Evolutionary conservation across 2,329 filamentous ascomycete genomes (phyloP).

Genomic region (Botryotinia convoluta): DNA sequence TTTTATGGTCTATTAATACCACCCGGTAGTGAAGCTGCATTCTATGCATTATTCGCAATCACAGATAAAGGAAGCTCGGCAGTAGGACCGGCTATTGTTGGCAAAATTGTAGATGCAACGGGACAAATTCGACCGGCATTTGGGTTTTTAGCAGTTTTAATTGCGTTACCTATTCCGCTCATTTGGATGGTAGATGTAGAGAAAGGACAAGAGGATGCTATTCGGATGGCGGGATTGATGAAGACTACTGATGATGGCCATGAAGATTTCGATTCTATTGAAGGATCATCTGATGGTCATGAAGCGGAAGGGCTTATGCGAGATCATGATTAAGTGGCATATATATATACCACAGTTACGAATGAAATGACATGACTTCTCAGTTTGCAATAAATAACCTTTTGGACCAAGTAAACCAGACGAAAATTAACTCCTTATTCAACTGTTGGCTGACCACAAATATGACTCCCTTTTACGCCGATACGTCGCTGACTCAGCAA

Average conservation of each 20-base stretch:
- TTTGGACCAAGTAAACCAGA: background rate
- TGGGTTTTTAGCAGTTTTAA: conserved; percentile 83
- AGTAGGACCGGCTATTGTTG: conserved; percentile 92
- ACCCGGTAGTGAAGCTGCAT: conserved; percentile 89
- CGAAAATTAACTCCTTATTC: background rate
- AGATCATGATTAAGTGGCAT: conserved; percentile 13
- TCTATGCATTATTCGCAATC: conserved; percentile 66
- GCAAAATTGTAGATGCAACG: conserved; percentile 81
- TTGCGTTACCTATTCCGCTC: conserved; percentile 78
- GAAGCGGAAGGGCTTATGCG: conserved; percentile 19
- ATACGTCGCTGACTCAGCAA: background rate
- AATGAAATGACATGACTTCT: background rate
- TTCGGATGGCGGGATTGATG: conserved; percentile 59
- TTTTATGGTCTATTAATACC: conserved; percentile 93
- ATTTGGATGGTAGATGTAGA: conserved; percentile 86
- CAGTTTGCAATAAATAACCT: background rate
- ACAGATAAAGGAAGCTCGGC: conserved; percentile 95
- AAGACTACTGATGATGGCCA: conserved; percentile 42
- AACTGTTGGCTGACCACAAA: background rate
- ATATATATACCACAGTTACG: background rate
- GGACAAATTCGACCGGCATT: conserved; percentile 85
- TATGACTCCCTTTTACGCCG: background rate
- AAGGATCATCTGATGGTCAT: conserved; percentile 14
- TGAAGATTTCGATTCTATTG: conserved; percentile 15
- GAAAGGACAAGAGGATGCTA: conserved; percentile 67